A percentile compares a stretch with the other conserved stretches of the same genome.
These are phyloP conservation scores for Clavispora fructus DNA, from an alignment of 805 yeast genomes.

Conservation along the genomic window DNA sequence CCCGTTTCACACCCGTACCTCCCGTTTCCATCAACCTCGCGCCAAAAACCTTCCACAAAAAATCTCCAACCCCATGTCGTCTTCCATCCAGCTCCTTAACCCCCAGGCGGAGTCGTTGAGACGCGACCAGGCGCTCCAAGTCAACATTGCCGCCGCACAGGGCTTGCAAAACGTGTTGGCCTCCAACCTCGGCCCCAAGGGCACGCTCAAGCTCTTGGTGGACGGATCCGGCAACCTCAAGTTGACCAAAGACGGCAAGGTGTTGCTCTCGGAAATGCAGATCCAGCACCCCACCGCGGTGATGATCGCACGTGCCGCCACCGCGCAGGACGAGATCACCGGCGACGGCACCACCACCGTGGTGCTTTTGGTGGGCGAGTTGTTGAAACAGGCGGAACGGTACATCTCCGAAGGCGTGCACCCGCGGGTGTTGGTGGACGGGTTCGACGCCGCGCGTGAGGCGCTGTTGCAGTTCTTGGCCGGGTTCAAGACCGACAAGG, in stretches of 20 bases:
- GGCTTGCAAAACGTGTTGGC: conserved; percentile 91
- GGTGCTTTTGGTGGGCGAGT: conserved; percentile 87
- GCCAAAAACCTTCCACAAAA: background rate
- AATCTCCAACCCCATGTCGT: conserved; percentile 32
- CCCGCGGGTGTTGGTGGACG: conserved; percentile 91
- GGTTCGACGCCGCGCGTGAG: conserved; percentile 85
- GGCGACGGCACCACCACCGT: conserved; percentile 99
- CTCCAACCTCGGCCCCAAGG: conserved; percentile 93
- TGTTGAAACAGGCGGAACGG: conserved; percentile 90
- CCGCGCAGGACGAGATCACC: conserved; percentile 98
- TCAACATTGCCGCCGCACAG: conserved; percentile 92
- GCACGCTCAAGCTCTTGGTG: conserved; percentile 92
- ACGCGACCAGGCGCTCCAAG: conserved; percentile 92
- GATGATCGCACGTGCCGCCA: conserved; percentile 84
- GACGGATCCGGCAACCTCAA: conserved; percentile 96
- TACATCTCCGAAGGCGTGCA: conserved; percentile 91
- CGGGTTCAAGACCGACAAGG: conserved; percentile 49
- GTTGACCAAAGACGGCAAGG: conserved; percentile 96
- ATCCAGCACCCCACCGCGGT: conserved; percentile 55
- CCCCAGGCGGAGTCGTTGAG: conserved; percentile 98
- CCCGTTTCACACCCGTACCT: too few species aligned
- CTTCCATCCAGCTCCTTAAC: conserved; percentile 80
- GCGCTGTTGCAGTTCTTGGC: conserved; percentile 68
- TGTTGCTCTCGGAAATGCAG: conserved; percentile 91
- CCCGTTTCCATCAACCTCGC: background rate